A percentile compares a stretch with the other conserved stretches of the same genome.
Evolutionary conservation across 1,139 yeast genomes (phyloP).

Genomic region (Suhomyces bokatorum): DNA sequence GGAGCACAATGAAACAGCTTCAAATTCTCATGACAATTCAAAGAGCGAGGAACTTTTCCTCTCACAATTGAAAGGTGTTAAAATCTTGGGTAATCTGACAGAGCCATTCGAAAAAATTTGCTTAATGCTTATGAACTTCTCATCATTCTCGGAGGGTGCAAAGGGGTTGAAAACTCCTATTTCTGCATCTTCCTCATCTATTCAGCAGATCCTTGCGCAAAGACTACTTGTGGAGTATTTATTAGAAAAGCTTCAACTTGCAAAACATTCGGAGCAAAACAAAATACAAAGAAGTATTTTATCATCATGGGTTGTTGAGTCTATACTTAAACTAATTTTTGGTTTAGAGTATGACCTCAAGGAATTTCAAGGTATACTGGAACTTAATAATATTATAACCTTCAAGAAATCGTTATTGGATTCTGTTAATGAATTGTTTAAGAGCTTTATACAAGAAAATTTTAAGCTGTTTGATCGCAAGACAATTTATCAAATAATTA

Average conservation of each 20-base stretch:
- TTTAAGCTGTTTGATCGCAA: constrained; percentile 54
- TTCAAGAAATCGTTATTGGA: constrained; percentile 12
- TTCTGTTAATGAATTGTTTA: constrained; percentile 37
- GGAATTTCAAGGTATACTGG: not conserved
- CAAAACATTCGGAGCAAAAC: constrained; percentile 34
- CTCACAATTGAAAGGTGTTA: constrained; percentile 56
- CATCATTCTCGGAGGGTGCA: constrained; percentile 6
- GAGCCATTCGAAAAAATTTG: constrained; percentile 75
- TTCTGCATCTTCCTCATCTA: not conserved
- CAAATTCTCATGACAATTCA: not conserved
- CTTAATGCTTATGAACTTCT: constrained; percentile 54
- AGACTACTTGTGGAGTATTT: constrained; percentile 56
- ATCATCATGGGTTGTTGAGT: constrained; percentile 83
- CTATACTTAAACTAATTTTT: constrained; percentile 36
- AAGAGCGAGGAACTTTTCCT: constrained; percentile 17
- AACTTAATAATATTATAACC: not conserved
- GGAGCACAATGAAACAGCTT: not conserved
- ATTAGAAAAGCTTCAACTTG: constrained; percentile 47
- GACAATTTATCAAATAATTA: constrained; percentile 72
- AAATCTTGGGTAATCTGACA: constrained; percentile 59
- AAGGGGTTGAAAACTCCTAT: not conserved
- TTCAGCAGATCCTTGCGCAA: constrained; percentile 23
- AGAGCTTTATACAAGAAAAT: constrained; percentile 54
- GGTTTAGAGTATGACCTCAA: constrained; percentile 22
- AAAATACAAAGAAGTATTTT: constrained; percentile 60